phyloP scores from a whole-genome alignment of 495 filamentous ascomycete genomes.

The Penicillium crystallinum region DNA sequence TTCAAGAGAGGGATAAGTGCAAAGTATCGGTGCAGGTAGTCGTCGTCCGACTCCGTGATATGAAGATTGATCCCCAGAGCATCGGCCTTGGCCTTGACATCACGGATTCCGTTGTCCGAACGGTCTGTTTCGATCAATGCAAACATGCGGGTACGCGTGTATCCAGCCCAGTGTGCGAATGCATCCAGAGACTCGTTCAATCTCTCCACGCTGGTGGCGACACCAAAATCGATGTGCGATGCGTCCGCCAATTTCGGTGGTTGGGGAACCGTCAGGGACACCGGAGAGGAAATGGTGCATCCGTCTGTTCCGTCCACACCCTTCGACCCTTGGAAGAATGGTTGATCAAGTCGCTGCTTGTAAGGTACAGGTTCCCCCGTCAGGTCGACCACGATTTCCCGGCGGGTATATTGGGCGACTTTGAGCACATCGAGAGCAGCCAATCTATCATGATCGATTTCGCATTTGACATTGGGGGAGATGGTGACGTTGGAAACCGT shows the following conservation, averaged over 20 bases:
- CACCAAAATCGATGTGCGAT: slow-evolving; percentile 54
- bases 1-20: slow-evolving; percentile 50
- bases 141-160: slow-evolving; percentile 51
- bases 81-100: slow-evolving; percentile 37
- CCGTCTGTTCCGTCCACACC: slow-evolving; percentile 19
- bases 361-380: slow-evolving; percentile 28
- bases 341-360: slow-evolving; percentile 27
- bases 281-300: slow-evolving; percentile 30
- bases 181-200: slow-evolving; percentile 51
- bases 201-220: slow-evolving; percentile 53
- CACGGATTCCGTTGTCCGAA: slow-evolving; percentile 4
- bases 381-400: slow-evolving; percentile 35
- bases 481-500: slow-evolving; percentile 34
- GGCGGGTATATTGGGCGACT: slow-evolving; percentile 37
- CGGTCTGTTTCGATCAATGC: slow-evolving; percentile 50
- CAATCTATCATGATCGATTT: slow-evolving; percentile 29
- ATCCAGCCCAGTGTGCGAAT: slow-evolving; percentile 58
- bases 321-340: slow-evolving; percentile 24
- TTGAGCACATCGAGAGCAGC: slow-evolving; percentile 26
- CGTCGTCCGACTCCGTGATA: slow-evolving; percentile 45
- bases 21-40: slow-evolving; percentile 55
- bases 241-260: slow-evolving; percentile 38
- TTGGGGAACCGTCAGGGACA: slow-evolving; percentile 31
- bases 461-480: slow-evolving; percentile 28
- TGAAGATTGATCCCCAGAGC: slow-evolving; percentile 45